A percentile compares a stretch with the other conserved stretches of the same genome.
Conservation (phyloP, 345 rosid genomes). For the Ricinus communis region DNA sequence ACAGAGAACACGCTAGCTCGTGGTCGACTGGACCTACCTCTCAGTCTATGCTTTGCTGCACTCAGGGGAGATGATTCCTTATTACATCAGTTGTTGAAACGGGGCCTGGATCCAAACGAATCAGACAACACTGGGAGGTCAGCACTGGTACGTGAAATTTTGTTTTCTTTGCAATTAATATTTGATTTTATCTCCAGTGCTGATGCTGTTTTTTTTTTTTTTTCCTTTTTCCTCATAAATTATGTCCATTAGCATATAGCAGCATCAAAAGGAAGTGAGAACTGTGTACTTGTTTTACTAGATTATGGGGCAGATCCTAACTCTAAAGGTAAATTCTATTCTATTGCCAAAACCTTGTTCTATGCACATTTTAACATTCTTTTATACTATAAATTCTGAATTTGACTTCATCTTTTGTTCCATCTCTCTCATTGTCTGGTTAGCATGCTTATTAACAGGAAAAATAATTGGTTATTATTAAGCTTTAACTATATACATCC, state of each 20-base stretch:
- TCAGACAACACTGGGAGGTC: conserved; percentile 31
- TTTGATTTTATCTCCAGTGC: neutral
- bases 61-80: conserved; percentile 29
- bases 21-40: conserved; percentile 78
- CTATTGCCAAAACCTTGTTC: neutral
- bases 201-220: conserved; percentile 7
- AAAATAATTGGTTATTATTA: too few relatives aligned
- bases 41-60: conserved; percentile 49
- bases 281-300: conserved; percentile 71
- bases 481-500: too few relatives aligned
- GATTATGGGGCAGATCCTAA: conserved; percentile 68
- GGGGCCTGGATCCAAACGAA: conserved; percentile 35
- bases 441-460: neutral
- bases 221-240: neutral
- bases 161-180: neutral
- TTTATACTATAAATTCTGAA: too few relatives aligned
- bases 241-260: conserved; percentile 67
- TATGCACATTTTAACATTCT: neutral
- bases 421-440: too few relatives aligned
- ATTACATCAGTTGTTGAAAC: conserved; percentile 25
- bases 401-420: neutral
- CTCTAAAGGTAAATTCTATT: conserved; percentile 52
- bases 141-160: conserved; percentile 22
- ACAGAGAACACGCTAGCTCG: conserved; percentile 75
- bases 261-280: conserved; percentile 70